Percentiles rank a stretch among this genome's conserved stretches.
Evolutionary conservation across 345 rosid genomes (phyloP).

Genomic region (Mangifera indica): DNA sequence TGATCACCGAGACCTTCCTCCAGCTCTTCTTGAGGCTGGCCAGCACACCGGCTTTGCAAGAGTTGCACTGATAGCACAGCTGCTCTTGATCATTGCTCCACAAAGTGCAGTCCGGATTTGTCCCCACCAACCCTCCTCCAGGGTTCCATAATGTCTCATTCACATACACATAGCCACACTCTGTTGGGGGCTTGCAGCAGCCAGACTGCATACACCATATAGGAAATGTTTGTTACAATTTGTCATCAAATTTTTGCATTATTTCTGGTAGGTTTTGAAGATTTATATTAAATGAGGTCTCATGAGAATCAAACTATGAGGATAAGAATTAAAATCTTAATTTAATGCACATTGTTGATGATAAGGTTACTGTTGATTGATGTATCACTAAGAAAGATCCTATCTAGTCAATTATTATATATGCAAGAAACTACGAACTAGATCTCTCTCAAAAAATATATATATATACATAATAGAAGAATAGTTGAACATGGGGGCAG

Average conservation of each 20-base stretch:
- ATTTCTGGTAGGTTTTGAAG: background rate
- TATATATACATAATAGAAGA: background rate
- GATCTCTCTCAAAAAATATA: background rate
- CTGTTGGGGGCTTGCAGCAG: conserved; percentile 94
- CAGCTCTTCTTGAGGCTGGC: conserved; percentile 86
- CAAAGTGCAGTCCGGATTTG: conserved; percentile 52
- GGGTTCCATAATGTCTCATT: conserved; percentile 74
- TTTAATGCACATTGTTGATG: background rate
- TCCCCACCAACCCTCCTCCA: conserved; percentile 34
- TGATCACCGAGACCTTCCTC: conserved; percentile 89
- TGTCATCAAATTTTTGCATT: background rate
- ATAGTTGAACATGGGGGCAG: too few species aligned
- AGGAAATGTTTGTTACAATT: background rate
- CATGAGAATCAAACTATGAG: background rate
- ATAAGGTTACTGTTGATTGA: background rate
- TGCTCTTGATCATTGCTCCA: conserved; percentile 76
- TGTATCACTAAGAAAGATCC: background rate
- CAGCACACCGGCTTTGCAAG: conserved; percentile 93
- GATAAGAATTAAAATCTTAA: too few species aligned
- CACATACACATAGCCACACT: conserved; percentile 61
- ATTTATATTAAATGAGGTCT: background rate
- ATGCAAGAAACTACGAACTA: background rate
- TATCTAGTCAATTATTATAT: background rate
- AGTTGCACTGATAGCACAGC: conserved; percentile 71
- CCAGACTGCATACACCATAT: conserved; percentile 57